Evolutionary conservation across 1,139 yeast species (phyloP).

Genomic region (Pichia sp.): DNA sequence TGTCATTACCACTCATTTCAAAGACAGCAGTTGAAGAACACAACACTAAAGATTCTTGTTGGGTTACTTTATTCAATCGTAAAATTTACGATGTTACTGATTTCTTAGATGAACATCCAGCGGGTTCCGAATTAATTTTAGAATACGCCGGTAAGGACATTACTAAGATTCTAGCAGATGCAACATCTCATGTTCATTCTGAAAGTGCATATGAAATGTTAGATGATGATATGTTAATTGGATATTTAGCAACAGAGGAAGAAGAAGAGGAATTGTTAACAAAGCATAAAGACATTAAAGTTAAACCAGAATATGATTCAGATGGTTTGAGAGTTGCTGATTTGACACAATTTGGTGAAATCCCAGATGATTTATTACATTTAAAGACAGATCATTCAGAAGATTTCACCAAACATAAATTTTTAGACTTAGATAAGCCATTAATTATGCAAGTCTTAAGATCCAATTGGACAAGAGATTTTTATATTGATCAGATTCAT

Average conservation of each 20-base stretch:
- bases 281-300: conserved; percentile 26
- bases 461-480: conserved; percentile 73
- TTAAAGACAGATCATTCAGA: conserved; percentile 70
- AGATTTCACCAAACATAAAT: conserved; percentile 73
- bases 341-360: conserved; percentile 50
- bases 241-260: conserved; percentile 54
- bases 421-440: conserved; percentile 79
- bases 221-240: conserved; percentile 64
- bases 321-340: conserved; percentile 31
- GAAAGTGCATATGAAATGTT: conserved; percentile 85
- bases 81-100: conserved; percentile 77
- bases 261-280: conserved; percentile 50
- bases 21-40: conserved; percentile 43
- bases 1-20: conserved; percentile 37
- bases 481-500: conserved; percentile 92
- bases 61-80: conserved; percentile 73
- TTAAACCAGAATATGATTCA: conserved; percentile 18
- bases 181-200: conserved; percentile 64
- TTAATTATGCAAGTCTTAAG: conserved; percentile 70
- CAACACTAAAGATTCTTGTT: conserved; percentile 48
- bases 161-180: conserved; percentile 71
- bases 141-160: conserved; percentile 83
- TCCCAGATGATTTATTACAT: conserved; percentile 67
- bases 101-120: conserved; percentile 82
- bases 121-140: conserved; percentile 66